Evolutionary conservation across 371 early-diverging fungal genomes (phyloP).

Genomic region (Catenaria anguillulae): DNA sequence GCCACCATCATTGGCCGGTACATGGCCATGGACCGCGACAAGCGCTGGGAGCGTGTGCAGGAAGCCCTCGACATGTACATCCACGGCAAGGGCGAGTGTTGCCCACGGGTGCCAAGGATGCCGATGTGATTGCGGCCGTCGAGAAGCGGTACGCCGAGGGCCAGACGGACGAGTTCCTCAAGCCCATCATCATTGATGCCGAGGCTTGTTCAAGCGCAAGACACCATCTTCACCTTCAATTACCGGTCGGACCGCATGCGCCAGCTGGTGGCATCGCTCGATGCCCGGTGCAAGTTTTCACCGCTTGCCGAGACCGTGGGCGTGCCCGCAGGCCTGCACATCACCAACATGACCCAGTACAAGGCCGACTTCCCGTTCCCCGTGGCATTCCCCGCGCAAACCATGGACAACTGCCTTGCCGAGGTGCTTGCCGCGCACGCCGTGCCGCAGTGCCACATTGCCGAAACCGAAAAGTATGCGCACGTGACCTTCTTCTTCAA

Average conservation of each 20-base stretch:
- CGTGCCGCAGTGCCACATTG: slow-evolving; percentile 87
- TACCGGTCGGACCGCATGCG: slow-evolving; percentile 98
- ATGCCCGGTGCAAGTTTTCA: slow-evolving; percentile 33
- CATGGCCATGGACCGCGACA: slow-evolving; percentile 99
- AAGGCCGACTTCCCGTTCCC: slow-evolving; percentile 85
- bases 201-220: slow-evolving; percentile 59
- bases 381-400: slow-evolving; percentile 86
- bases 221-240: slow-evolving; percentile 84
- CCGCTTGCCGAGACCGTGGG: slow-evolving; percentile 60
- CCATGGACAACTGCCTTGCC: slow-evolving; percentile 91
- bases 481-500: slow-evolving; percentile 99
- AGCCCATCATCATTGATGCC: slow-evolving; percentile 74
- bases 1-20: slow-evolving; percentile 95
- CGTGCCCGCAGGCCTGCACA: slow-evolving; percentile 58
- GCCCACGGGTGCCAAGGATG: not conserved
- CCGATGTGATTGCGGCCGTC: slow-evolving; percentile 31
- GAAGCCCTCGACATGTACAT: slow-evolving; percentile 82
- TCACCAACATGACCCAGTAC: slow-evolving; percentile 97
- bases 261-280: slow-evolving; percentile 49
- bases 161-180: slow-evolving; percentile 96
- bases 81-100: slow-evolving; percentile 67
- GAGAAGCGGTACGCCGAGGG: slow-evolving; percentile 66
- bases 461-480: slow-evolving; percentile 98
- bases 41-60: slow-evolving; percentile 96
- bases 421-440: slow-evolving; percentile 83